A percentile compares a stretch with the other conserved stretches of the same genome.
Evolutionary conservation across 345 rosid species (phyloP).

Genomic region (Chamaenerion angustifolium): DNA sequence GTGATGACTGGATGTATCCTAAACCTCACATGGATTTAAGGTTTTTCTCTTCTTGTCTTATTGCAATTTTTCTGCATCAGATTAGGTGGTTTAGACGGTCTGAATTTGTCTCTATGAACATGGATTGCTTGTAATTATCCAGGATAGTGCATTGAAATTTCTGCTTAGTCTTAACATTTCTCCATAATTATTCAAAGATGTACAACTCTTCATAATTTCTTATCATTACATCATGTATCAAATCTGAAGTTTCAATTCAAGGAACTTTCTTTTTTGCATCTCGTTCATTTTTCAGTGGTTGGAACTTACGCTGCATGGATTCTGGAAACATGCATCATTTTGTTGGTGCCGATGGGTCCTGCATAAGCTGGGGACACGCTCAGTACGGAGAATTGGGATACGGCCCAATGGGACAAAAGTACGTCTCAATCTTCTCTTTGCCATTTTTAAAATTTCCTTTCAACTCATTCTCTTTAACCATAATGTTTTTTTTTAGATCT

Average conservation of each 20-base stretch:
- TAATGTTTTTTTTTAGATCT: conserved; percentile 35
- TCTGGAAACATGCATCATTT: conserved; percentile 94
- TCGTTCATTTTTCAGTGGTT: conserved; percentile 45
- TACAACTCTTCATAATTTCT: no score
- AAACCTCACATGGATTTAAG: conserved; percentile 97
- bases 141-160: neutral
- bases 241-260: no score
- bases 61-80: neutral
- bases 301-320: conserved; percentile 98
- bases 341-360: conserved; percentile 93
- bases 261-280: no score
- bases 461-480: conserved; percentile 1
- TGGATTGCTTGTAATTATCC: neutral
- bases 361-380: conserved; percentile 99
- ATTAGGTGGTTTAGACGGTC: neutral
- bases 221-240: no score
- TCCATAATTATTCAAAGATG: no score
- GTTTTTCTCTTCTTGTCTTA: conserved; percentile 17
- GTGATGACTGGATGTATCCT: conserved; percentile 99
- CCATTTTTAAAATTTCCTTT: conserved; percentile 5
- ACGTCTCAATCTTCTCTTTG: conserved; percentile 11
- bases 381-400: conserved; percentile 91
- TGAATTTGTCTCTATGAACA: neutral
- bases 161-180: no score
- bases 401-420: conserved; percentile 92